A percentile compares a stretch with the other conserved stretches of the same genome.
Evolutionary conservation across 2,329 filamentous ascomycete genomes (phyloP).

Genomic region (Beauveria pseudobassiana): DNA sequence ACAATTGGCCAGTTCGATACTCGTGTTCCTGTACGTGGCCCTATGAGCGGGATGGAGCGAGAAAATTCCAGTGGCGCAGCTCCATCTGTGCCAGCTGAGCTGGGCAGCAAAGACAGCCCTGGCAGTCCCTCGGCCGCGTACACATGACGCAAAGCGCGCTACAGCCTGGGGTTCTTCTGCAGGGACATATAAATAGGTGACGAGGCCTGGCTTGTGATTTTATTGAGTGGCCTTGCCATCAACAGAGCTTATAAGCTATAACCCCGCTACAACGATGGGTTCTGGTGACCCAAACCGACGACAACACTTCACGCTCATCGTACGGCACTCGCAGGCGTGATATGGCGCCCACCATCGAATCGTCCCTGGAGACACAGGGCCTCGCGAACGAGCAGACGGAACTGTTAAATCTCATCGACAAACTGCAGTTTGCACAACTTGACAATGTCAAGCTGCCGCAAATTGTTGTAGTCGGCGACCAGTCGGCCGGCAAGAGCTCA

Average conservation of each 20-base stretch:
- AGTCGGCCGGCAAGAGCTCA: slow-evolving; percentile 57
- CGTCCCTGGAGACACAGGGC: slow-evolving; percentile 40
- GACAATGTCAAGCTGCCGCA: slow-evolving; percentile 49
- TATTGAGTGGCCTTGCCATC: not conserved
- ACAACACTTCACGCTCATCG: slow-evolving; percentile 1
- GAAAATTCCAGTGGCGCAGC: slow-evolving; percentile 7
- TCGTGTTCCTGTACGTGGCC: not conserved
- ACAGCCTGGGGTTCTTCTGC: not conserved
- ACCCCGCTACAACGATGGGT: not conserved
- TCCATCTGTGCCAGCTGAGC: not conserved
- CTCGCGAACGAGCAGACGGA: slow-evolving; percentile 47
- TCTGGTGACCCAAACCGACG: not conserved
- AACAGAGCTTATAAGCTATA: not conserved
- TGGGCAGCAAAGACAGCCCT: not conserved
- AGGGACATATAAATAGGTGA: slow-evolving; percentile 3
- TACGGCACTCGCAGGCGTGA: slow-evolving; percentile 18
- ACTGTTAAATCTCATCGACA: slow-evolving; percentile 50
- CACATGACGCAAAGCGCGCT: not conserved
- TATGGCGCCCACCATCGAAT: slow-evolving; percentile 37
- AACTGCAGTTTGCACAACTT: slow-evolving; percentile 45
- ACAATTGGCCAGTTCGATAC: not conserved
- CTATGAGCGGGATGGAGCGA: slow-evolving; percentile 1
- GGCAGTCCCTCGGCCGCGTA: not conserved
- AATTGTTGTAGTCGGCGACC: slow-evolving; percentile 57
- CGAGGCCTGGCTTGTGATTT: slow-evolving; percentile 3